Base-by-base conservation (phyloP, 1,284 basidiomycete genomes). In the Somion occarium region DNA sequence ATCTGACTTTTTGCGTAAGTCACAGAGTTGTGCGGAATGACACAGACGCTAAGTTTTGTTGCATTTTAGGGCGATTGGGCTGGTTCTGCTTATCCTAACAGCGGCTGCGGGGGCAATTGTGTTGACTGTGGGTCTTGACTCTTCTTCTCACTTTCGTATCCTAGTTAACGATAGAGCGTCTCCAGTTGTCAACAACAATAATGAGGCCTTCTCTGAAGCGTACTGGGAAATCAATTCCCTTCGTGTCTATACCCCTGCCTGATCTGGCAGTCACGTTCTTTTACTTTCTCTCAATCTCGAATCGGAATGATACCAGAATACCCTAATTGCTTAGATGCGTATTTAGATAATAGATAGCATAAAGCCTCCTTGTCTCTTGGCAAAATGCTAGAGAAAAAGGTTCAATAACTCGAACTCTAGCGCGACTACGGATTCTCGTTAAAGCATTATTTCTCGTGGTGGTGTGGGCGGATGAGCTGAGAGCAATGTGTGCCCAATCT, bases 191-290 rank as follows among this genome's bases (percentile, higher is more conserved):
- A 61, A 76, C 59, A 73, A 76, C 53, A 73, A 79, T 56, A 82
- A 83, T 0, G 52, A 60, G 3, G 70, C 67, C 18, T 84, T 85
- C 60, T 50, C 50, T 15, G 70, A 83, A 9, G 79, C 83, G 3
- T 84, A 79, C 63, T 86, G 82, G 80, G 76, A 78, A 52, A 71
- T 86, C 62, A 78, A 79, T 57, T 72, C 75, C 1, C 62, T 85
- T 22, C 71, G 73, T 20, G 71, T 82, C 15, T 85, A 83, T 65
- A 74, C 69, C 26, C 62, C 64, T 45, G 12, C 20, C 4, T 39
- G 34, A 49, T 22, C 18, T 49, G 11, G 24, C 12, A 5, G 5
- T 47, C 5, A 7, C 26, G 11, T 44, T 37, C 18, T 30, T 34
- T 23, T 48, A 41, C 7, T 44, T 25, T 26, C 22, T 34, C 30